Conservation (phyloP, 768 basidiomycete genomes). For the Rhodotorula toruloides region DNA sequence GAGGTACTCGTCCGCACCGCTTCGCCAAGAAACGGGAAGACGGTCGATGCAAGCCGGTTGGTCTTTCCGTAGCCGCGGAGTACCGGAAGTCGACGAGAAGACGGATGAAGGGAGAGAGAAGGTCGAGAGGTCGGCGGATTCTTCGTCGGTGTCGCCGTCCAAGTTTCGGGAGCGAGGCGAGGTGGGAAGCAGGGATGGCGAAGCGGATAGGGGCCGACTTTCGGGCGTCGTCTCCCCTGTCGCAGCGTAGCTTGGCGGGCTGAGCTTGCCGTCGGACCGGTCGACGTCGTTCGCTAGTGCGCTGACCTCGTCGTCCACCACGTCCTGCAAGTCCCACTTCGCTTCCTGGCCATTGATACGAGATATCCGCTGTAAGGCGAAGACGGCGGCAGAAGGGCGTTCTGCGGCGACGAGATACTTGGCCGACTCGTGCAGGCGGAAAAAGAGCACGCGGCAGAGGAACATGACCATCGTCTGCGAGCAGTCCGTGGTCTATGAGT, state of each 20-base stretch:
- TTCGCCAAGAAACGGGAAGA: not conserved
- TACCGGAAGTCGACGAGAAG: not conserved
- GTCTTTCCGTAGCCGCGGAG: not conserved
- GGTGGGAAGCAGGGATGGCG: not conserved
- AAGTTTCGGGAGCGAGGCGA: no score
- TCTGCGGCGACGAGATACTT: constrained; percentile 75
- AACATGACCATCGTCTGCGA: constrained; percentile 80
- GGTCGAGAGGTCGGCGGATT: not conserved
- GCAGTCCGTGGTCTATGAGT: constrained; percentile 10
- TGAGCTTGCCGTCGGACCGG: not conserved
- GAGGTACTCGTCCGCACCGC: constrained; percentile 58
- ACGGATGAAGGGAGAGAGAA: not conserved
- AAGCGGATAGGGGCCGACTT: constrained; percentile 41
- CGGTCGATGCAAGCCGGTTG: constrained; percentile 7
- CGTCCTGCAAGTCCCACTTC: constrained; percentile 64
- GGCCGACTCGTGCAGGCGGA: constrained; percentile 89
- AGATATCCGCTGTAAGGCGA: constrained; percentile 76
- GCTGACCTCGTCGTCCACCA: constrained; percentile 49
- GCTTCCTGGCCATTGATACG: constrained; percentile 75
- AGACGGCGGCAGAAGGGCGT: constrained; percentile 73
- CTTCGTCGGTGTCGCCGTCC: no score
- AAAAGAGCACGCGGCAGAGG: constrained; percentile 76
- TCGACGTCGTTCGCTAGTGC: not conserved
- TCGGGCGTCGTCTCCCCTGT: constrained; percentile 47
- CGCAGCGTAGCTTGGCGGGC: constrained; percentile 42